Percentiles rank a stretch among this genome's conserved stretches.
Evolutionary conservation across 148 eudicot species (phyloP).

Genomic region (Camellia lanceoleosa): DNA sequence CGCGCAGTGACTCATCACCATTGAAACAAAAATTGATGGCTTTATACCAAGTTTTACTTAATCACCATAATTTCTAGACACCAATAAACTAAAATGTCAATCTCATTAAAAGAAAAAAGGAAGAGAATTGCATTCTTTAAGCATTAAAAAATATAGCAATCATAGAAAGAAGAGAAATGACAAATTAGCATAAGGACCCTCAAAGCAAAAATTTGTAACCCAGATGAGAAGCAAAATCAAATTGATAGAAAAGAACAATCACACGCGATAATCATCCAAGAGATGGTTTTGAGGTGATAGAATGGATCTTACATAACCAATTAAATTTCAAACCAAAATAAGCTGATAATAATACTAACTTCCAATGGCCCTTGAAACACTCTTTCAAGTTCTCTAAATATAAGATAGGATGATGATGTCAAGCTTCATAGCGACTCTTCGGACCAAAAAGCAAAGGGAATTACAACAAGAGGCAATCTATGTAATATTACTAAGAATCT

Average conservation of each 20-base stretch:
- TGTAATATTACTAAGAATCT: conserved; percentile 33
- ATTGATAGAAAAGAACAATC: background rate
- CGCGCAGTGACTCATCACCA: too few relatives aligned
- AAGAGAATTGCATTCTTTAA: background rate
- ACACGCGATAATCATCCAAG: background rate
- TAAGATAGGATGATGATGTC: background rate
- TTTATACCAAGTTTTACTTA: too few relatives aligned
- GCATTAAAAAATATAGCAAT: background rate
- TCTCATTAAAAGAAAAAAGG: background rate
- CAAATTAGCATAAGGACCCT: background rate
- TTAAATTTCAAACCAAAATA: background rate
- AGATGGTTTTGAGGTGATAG: background rate
- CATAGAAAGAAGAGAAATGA: background rate
- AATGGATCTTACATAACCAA: background rate
- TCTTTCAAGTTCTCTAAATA: background rate
- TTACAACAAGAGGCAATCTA: background rate
- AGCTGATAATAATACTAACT: background rate
- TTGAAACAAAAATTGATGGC: too few relatives aligned
- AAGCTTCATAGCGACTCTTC: background rate
- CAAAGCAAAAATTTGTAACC: background rate
- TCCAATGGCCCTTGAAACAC: background rate
- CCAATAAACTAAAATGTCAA: background rate
- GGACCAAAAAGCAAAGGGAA: background rate
- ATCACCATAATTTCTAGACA: background rate
- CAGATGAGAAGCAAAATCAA: background rate